phyloP scores from a whole-genome alignment of 768 basidiomycete species.

The Sporobolomyces pararoseus region DNA sequence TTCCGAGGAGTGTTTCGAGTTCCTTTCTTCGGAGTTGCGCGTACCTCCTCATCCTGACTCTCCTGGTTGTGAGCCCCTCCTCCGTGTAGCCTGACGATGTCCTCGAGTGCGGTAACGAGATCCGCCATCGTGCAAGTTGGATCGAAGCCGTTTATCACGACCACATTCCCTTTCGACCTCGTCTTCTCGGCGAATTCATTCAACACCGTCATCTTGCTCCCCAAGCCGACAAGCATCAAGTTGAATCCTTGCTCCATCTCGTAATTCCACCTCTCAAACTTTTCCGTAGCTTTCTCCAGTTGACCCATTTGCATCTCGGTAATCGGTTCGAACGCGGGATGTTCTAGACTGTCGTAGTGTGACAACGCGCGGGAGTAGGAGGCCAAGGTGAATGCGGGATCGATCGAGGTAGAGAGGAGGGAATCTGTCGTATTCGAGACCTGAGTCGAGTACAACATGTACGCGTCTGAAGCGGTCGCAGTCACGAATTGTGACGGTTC shows the following conservation, averaged over 20 bases:
- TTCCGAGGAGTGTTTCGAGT: not conserved
- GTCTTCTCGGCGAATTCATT: constrained; percentile 67
- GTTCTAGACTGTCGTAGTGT: constrained; percentile 6
- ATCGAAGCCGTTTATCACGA: constrained; percentile 73
- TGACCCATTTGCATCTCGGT: not conserved
- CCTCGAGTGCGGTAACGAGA: constrained; percentile 50
- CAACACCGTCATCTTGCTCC: constrained; percentile 74
- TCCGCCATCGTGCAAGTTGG: constrained; percentile 67
- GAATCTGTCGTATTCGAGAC: constrained; percentile 70
- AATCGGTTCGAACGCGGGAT: not conserved
- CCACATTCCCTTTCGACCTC: constrained; percentile 61
- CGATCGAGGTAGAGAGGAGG: constrained; percentile 61
- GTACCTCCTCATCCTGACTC: constrained; percentile 18
- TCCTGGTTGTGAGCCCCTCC: not conserved
- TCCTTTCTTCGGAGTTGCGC: not conserved
- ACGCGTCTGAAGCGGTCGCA: constrained; percentile 75
- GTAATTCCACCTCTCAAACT: constrained; percentile 62
- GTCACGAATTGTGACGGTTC: constrained; percentile 52
- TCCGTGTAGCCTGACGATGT: constrained; percentile 18
- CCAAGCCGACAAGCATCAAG: constrained; percentile 79
- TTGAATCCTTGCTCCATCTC: constrained; percentile 83
- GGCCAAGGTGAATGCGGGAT: constrained; percentile 61
- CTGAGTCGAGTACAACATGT: constrained; percentile 57
- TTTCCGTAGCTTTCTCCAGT: constrained; percentile 33
- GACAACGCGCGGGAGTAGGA: constrained; percentile 47